phyloP scores from a whole-genome alignment of 805 yeast species.

The Yamadazyma paraphyllophila region DNA sequence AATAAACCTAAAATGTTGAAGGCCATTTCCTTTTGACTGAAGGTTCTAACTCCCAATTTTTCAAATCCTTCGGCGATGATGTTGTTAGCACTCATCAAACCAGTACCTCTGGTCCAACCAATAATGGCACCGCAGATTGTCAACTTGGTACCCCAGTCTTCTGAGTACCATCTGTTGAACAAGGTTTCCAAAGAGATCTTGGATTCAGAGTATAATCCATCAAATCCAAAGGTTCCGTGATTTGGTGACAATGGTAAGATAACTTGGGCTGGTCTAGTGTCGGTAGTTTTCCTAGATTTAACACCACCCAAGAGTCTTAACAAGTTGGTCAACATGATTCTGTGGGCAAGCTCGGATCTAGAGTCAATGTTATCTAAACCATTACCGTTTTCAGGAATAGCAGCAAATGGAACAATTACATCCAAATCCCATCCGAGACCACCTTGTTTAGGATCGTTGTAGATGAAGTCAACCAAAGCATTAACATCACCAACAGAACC shows the following conservation, averaged over 20 bases:
- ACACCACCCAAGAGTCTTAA: constrained; percentile 89
- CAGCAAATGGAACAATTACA: constrained; percentile 95
- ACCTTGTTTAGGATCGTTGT: constrained; percentile 76
- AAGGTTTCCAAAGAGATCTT: constrained; percentile 92
- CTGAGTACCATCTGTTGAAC: constrained; percentile 98
- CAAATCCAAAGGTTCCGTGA: constrained; percentile 98
- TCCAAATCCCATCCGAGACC: constrained; percentile 99
- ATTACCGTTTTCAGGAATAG: constrained; percentile 98
- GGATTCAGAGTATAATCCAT: constrained; percentile 97
- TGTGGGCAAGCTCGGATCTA: constrained; percentile 95
- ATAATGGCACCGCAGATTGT: constrained; percentile 97
- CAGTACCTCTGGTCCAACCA: constrained; percentile 99
- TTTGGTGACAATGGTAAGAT: constrained; percentile 96
- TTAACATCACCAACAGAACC: constrained; percentile 94
- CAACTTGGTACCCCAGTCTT: constrained; percentile 91
- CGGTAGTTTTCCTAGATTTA: constrained; percentile 77
- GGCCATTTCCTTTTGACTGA: constrained; percentile 99
- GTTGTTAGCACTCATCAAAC: constrained; percentile 96
- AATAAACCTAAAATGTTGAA: constrained; percentile 93
- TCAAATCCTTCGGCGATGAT: constrained; percentile 98
- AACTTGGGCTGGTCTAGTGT: constrained; percentile 98
- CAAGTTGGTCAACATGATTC: constrained; percentile 96
- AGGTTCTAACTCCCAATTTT: constrained; percentile 92
- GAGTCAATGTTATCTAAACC: constrained; percentile 92
- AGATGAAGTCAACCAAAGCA: constrained; percentile 80